Evolutionary conservation across 768 basidiomycete genomes (phyloP), one percentile per base, ranked within the genome.

Genomic region (Tephrocybe sp.): DNA sequence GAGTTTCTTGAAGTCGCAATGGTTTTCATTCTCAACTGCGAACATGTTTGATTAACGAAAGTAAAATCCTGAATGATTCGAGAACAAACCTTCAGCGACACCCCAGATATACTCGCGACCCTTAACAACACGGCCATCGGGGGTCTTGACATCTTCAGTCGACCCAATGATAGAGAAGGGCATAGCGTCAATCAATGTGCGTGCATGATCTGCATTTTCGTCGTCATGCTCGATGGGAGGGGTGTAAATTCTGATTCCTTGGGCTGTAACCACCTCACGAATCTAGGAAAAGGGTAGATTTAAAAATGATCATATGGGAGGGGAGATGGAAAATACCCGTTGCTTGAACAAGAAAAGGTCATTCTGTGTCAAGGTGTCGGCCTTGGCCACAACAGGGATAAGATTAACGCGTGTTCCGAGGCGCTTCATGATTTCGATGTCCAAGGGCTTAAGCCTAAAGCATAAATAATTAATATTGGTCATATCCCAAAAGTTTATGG

Each of bases 401-500:
- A 99, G 80, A 70, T 99, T 97, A 68, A 98, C 97, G 59, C 97
- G 87, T 42, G 95, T 95, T 34, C 97, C 96, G 16, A 99, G 85
- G 51, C 94, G 90, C 76, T 98, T 98, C 97, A 99, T 99, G 68
- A 98, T 94, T 72, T 98, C 97, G 60, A 99, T 95, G 65, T 99
- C 97, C 41, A 99, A 80, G 17, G 97, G 97, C 72, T 98, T 98
- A 59, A 98, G 74, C 0, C 93, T 93, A 60, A 12, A 47, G 16
- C 19, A 23, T 26, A 45, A 34, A 35, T 13, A 32, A 16, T 39
- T 45, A 49, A 31, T 35, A 43, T 48, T 46, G 39, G 47, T 45
- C 39, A 49, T 42, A 50, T 17, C 34, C 13, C 22, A 36, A 38
- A 20, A 34, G 13, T 51, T 26, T 23, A 38, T 14, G 20, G 53